phyloP scores from a whole-genome alignment of 768 basidiomycete genomes.

The Tylopilus rubrobrunneus region DNA sequence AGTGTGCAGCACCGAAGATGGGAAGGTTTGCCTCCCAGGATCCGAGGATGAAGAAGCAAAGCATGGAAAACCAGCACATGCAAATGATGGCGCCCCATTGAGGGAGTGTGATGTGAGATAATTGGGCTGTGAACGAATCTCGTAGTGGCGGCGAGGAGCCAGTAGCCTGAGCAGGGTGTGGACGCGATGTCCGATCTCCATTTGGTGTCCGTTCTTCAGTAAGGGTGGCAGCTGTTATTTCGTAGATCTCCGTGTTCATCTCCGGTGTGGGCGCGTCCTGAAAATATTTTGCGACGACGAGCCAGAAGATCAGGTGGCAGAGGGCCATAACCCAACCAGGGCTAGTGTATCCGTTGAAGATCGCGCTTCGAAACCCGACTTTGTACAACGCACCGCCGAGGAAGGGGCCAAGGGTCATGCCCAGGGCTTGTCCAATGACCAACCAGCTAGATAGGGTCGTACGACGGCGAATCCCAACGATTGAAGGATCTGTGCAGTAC shows the following conservation, averaged over 20 bases:
- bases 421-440: slow-evolving; percentile 57
- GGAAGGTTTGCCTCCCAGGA: slow-evolving; percentile 69
- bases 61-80: slow-evolving; percentile 71
- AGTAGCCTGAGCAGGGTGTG: neutral
- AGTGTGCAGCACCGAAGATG: slow-evolving; percentile 45
- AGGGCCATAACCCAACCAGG: slow-evolving; percentile 62
- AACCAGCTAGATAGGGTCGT: slow-evolving; percentile 62
- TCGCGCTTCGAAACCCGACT: slow-evolving; percentile 47
- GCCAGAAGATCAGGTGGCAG: slow-evolving; percentile 53
- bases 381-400: slow-evolving; percentile 60
- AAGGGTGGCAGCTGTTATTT: neutral
- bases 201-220: slow-evolving; percentile 3
- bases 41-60: slow-evolving; percentile 67
- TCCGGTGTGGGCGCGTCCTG: slow-evolving; percentile 35
- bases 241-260: slow-evolving; percentile 8
- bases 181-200: neutral
- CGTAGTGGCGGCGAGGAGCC: neutral
- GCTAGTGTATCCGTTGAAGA: slow-evolving; percentile 68
- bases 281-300: slow-evolving; percentile 33
- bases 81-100: slow-evolving; percentile 55
- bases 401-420: slow-evolving; percentile 63
- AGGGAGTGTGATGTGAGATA: slow-evolving; percentile 17
- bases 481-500: slow-evolving; percentile 63
- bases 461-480: slow-evolving; percentile 59
- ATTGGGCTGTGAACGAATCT: slow-evolving; percentile 8